Conservation (phyloP, 805 yeast genomes). For the Danielozyma ontarioensis region DNA sequence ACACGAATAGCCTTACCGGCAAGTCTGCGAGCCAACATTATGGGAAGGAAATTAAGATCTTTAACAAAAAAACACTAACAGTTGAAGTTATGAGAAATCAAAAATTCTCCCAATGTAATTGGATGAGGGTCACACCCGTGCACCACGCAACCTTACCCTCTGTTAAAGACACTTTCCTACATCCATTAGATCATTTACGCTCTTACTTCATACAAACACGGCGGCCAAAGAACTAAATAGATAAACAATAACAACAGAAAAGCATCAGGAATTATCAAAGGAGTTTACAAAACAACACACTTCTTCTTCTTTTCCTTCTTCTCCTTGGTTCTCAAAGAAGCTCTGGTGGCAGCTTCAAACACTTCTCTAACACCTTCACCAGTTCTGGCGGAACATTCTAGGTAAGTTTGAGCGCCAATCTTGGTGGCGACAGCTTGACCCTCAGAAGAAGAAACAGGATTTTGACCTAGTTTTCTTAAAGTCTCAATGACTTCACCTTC, state of each 20-base stretch:
- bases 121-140: neutral
- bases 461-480: constrained; percentile 65
- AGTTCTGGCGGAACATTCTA: constrained; percentile 90
- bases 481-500: constrained; percentile 74
- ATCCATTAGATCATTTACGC: too few species aligned
- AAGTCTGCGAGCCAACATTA: too few species aligned
- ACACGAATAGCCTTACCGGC: too few species aligned
- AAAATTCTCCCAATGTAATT: neutral
- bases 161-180: too few species aligned
- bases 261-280: too few species aligned
- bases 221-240: too few species aligned
- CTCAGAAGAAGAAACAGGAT: constrained; percentile 76
- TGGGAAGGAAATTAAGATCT: neutral
- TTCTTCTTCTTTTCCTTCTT: constrained; percentile 58
- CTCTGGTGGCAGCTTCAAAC: constrained; percentile 88
- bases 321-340: constrained; percentile 69
- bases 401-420: constrained; percentile 80
- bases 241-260: too few species aligned
- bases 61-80: neutral
- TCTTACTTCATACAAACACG: too few species aligned
- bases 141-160: too few species aligned
- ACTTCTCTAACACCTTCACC: constrained; percentile 92
- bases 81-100: neutral
- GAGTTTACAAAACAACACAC: constrained; percentile 69
- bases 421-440: constrained; percentile 85